These are phyloP conservation scores for Castanea mollissima DNA, from an alignment of 306 rosid genomes.

Conservation along the genomic window DNA sequence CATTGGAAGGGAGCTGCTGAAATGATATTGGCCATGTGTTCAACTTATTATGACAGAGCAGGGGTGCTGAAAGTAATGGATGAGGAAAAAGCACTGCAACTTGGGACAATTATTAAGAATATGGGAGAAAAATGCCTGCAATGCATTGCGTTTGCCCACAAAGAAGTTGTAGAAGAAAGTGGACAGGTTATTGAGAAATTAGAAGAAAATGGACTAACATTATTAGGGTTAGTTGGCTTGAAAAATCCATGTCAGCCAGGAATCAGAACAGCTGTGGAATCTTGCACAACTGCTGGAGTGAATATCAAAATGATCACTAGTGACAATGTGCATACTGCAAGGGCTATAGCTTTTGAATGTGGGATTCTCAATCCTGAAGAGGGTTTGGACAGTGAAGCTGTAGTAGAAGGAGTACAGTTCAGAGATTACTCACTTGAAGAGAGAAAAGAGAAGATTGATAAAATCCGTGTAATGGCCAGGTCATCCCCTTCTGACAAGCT, in stretches of 20 bases:
- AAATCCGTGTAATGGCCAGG: slow-evolving; percentile 24
- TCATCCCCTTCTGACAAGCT: slow-evolving; percentile 30
- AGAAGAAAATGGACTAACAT: slow-evolving; percentile 10
- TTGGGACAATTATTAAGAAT: slow-evolving; percentile 1
- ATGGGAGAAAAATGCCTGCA: slow-evolving; percentile 28
- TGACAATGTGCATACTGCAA: slow-evolving; percentile 21
- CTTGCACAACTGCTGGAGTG: slow-evolving; percentile 25
- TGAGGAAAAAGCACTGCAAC: neutral
- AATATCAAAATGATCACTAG: slow-evolving; percentile 23
- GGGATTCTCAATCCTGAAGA: slow-evolving; percentile 10
- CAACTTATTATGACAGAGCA: slow-evolving; percentile 7
- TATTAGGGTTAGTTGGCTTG: slow-evolving; percentile 22
- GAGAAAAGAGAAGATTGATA: slow-evolving; percentile 14
- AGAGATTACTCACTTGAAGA: slow-evolving; percentile 26
- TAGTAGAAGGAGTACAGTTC: slow-evolving; percentile 15
- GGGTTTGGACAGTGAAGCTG: neutral
- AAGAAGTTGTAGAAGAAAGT: neutral
- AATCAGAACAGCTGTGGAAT: slow-evolving; percentile 21
- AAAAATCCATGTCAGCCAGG: slow-evolving; percentile 4
- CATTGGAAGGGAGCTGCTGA: slow-evolving; percentile 34
- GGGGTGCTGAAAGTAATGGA: slow-evolving; percentile 17
- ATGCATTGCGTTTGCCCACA: slow-evolving; percentile 29
- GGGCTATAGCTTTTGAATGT: slow-evolving; percentile 18
- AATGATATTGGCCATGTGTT: slow-evolving; percentile 25
- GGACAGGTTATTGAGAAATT: neutral